These are phyloP conservation scores for Teratosphaeria zuluensis DNA, from an alignment of 2,329 filamentous ascomycete species.

Conservation along the genomic window DNA sequence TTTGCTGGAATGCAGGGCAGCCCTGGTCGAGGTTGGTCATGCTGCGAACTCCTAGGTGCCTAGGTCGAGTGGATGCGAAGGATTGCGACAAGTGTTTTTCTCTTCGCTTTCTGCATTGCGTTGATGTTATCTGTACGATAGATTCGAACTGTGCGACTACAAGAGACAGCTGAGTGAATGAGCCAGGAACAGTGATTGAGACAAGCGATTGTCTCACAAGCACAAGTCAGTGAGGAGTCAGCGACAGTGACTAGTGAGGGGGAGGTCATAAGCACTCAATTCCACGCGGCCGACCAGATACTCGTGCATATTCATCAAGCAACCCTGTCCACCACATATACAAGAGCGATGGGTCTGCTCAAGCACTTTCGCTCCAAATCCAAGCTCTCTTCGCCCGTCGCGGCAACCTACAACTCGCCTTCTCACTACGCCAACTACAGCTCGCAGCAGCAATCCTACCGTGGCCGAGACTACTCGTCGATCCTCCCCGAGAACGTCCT, in stretches of 20 bases:
- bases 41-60: too few species aligned
- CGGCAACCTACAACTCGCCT: slow-evolving; percentile 11
- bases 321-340: neutral
- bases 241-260: neutral
- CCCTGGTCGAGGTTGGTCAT: too few species aligned
- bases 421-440: slow-evolving; percentile 3
- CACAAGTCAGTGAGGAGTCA: neutral
- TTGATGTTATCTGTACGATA: neutral
- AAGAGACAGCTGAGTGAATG: neutral
- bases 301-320: too few species aligned
- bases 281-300: too few species aligned
- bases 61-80: too few species aligned
- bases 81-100: too few species aligned
- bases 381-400: slow-evolving; percentile 17
- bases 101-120: neutral
- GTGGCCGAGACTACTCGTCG: slow-evolving; percentile 31
- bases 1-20: neutral
- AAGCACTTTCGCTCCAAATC: slow-evolving; percentile 39
- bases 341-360: slow-evolving; percentile 33
- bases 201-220: neutral
- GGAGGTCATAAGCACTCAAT: neutral
- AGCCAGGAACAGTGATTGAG: neutral
- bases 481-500: slow-evolving; percentile 60
- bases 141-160: neutral
- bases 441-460: neutral